A percentile compares a stretch with the other conserved stretches of the same genome.
phyloP scores from a whole-genome alignment of 371 early-diverging fungal species.

The Funneliformis caledonium region DNA sequence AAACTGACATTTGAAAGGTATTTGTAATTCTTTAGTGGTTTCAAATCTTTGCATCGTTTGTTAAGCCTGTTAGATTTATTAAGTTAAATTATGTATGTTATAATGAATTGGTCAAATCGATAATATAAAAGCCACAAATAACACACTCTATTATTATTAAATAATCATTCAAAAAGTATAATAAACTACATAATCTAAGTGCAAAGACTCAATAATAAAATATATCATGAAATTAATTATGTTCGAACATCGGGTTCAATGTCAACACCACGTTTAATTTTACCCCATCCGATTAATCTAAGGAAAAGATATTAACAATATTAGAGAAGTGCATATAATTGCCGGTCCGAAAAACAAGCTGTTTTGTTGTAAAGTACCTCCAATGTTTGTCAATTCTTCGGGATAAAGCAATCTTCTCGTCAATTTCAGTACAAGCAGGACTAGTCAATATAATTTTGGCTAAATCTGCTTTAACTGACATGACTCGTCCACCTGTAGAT shows the following conservation, averaged over 20 bases:
- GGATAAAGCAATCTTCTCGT: slow-evolving; percentile 98
- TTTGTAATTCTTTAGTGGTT: no score
- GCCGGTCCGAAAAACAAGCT: slow-evolving; percentile 4
- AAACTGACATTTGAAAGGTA: no score
- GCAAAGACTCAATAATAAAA: neutral
- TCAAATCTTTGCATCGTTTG: no score
- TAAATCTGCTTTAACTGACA: slow-evolving; percentile 91
- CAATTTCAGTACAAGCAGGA: slow-evolving; percentile 98
- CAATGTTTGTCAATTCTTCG: slow-evolving; percentile 99
- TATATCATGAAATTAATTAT: neutral
- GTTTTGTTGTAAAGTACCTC: slow-evolving; percentile 67
- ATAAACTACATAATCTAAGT: neutral
- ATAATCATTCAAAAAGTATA: neutral
- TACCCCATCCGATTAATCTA: slow-evolving; percentile 98
- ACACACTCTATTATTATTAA: neutral
- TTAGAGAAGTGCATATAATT: slow-evolving; percentile 11
- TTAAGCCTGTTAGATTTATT: no score
- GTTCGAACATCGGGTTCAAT: slow-evolving; percentile 64
- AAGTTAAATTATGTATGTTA: no score
- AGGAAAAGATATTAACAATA: slow-evolving; percentile 40
- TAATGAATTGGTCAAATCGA: no score
- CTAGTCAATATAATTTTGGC: slow-evolving; percentile 94
- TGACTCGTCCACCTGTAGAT: slow-evolving; percentile 97
- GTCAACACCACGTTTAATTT: slow-evolving; percentile 87
- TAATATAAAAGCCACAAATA: no score